phyloP scores from a whole-genome alignment of 768 basidiomycete species.

The Suillus cothurnatus region DNA sequence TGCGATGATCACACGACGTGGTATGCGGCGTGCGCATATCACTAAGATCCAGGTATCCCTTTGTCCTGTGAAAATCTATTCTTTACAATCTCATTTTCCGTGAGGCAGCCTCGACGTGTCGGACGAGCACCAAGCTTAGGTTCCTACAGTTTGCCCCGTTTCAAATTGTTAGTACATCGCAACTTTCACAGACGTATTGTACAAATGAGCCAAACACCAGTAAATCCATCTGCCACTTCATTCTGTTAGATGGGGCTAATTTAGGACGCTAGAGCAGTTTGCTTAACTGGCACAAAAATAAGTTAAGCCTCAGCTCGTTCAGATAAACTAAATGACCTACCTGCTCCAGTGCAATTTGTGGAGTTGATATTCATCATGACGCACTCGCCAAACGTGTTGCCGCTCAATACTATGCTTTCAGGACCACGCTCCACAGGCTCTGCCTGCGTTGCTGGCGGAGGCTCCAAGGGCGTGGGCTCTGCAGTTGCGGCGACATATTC shows the following conservation, averaged over 20 bases:
- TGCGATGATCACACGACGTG: neutral
- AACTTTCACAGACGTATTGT: neutral
- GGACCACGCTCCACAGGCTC: neutral
- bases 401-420: neutral
- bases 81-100: neutral
- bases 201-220: neutral
- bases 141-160: neutral
- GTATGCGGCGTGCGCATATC: neutral
- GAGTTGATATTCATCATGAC: neutral
- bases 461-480: neutral
- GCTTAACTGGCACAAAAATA: neutral
- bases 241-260: too few species aligned
- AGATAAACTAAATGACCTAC: neutral
- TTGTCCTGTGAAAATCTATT: neutral
- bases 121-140: neutral
- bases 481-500: neutral
- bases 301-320: neutral
- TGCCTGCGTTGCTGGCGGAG: neutral
- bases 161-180: neutral
- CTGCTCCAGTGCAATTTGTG: neutral
- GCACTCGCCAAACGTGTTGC: neutral
- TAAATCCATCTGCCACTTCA: neutral
- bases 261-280: neutral
- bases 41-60: neutral
- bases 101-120: neutral